These are phyloP conservation scores for Cyberlindnera veronae DNA, from an alignment of 805 yeast genomes.

Conservation along the genomic window DNA sequence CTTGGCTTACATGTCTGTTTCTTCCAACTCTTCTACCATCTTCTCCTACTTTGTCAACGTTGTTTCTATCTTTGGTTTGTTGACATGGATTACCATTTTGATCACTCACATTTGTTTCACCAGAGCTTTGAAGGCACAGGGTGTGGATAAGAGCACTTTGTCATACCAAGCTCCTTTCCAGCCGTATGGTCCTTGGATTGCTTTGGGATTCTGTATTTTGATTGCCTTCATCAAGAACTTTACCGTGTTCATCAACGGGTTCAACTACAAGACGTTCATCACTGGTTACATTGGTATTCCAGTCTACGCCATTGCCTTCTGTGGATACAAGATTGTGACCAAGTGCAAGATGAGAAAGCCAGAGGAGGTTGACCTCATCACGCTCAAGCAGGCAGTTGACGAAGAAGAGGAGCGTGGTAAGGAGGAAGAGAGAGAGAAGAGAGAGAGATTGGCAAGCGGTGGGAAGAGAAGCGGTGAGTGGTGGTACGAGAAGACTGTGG, in stretches of 20 bases:
- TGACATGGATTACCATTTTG: constrained; percentile 72
- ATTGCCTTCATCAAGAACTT: constrained; percentile 66
- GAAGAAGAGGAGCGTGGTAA: constrained; percentile 29
- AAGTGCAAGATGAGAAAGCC: constrained; percentile 49
- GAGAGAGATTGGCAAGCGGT: constrained; percentile 20
- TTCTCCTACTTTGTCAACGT: constrained; percentile 72
- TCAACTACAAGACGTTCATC: constrained; percentile 63
- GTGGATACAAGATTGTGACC: constrained; percentile 55
- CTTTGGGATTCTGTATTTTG: constrained; percentile 49
- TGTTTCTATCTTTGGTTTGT: constrained; percentile 69
- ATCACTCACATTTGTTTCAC: constrained; percentile 64
- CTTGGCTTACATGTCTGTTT: constrained; percentile 68
- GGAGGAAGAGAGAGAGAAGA: constrained; percentile 25
- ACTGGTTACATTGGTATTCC: constrained; percentile 71
- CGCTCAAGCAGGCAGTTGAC: constrained; percentile 43
- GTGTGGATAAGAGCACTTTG: constrained; percentile 40
- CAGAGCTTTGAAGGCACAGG: constrained; percentile 66
- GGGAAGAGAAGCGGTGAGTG: constrained; percentile 36
- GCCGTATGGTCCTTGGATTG: constrained; percentile 63
- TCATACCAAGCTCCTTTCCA: constrained; percentile 64
- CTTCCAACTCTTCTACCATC: constrained; percentile 51
- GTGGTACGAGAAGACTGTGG: constrained; percentile 45
- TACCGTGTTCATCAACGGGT: constrained; percentile 62
- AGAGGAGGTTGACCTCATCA: constrained; percentile 56
- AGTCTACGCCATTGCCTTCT: constrained; percentile 48